A percentile compares a stretch with the other conserved stretches of the same genome.
These are phyloP conservation scores for Nannochloropsis salina DNA, from an alignment of 108 stramenopile species.

Conservation along the genomic window DNA sequence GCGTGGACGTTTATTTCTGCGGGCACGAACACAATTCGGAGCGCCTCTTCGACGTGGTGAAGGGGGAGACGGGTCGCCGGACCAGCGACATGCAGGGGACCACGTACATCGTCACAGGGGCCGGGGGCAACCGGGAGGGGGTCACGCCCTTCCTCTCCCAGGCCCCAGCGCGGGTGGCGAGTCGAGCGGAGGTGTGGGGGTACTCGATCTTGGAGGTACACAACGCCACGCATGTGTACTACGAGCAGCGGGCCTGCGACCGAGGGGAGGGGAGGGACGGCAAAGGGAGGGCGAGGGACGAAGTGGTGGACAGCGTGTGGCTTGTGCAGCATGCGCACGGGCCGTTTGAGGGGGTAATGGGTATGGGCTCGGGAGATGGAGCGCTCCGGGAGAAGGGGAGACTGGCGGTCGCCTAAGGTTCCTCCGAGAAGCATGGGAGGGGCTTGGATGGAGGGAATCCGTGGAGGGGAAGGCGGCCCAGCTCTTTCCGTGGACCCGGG, in stretches of 20 bases:
- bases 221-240: background rate
- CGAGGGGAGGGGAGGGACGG: background rate
- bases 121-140: conserved; percentile 24
- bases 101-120: conserved; percentile 28
- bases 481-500: no score
- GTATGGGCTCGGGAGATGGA: conserved; percentile 34
- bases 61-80: background rate
- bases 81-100: conserved; percentile 21
- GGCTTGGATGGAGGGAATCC: background rate
- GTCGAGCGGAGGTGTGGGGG: background rate
- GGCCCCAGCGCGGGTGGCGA: conserved; percentile 18
- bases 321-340: conserved; percentile 25
- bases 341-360: conserved; percentile 28
- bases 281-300: background rate
- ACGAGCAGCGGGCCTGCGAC: background rate
- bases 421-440: background rate
- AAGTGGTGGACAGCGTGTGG: conserved; percentile 4
- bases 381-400: background rate
- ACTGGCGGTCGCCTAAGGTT: background rate
- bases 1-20: conserved; percentile 43
- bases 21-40: conserved; percentile 46
- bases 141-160: background rate
- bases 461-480: no score
- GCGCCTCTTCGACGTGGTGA: conserved; percentile 25
- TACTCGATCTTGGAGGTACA: background rate